Percentiles rank a stretch among this genome's conserved stretches.
Evolutionary conservation across 768 basidiomycete genomes (phyloP).

Genomic region (Trametes gibbosa): DNA sequence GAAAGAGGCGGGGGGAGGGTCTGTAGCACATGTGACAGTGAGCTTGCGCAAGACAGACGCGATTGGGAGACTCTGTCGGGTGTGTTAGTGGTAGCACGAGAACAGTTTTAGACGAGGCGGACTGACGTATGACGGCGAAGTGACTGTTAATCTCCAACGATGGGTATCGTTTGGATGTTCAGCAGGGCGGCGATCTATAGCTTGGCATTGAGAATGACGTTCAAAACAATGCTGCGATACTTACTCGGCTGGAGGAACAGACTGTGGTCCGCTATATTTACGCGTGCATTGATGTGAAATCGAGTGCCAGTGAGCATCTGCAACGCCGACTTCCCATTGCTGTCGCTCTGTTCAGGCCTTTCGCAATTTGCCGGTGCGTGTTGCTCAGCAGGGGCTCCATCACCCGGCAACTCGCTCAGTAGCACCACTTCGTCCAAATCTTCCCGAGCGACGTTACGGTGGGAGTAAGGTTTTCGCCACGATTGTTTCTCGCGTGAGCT

Average conservation of each 20-base stretch:
- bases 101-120: too few relatives aligned
- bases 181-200: constrained; percentile 33
- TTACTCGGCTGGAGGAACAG: constrained; percentile 41
- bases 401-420: not conserved
- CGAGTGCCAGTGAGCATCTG: constrained; percentile 31
- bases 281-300: constrained; percentile 46
- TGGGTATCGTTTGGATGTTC: constrained; percentile 35
- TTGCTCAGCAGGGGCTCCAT: not conserved
- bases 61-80: constrained; percentile 34
- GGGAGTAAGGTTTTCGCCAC: constrained; percentile 41
- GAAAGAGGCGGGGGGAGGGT: constrained; percentile 37
- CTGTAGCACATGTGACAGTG: constrained; percentile 36
- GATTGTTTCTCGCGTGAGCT: not conserved
- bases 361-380: not conserved
- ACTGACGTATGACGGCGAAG: constrained; percentile 12
- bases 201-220: not conserved
- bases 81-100: not conserved
- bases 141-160: constrained; percentile 45
- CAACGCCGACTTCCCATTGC: not conserved
- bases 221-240: not conserved
- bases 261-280: constrained; percentile 44
- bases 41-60: constrained; percentile 32
- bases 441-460: constrained; percentile 41
- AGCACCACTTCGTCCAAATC: constrained; percentile 31
- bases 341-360: not conserved